Conservation (phyloP, 2,329 filamentous ascomycete genomes). For the Venturia nashicola region DNA sequence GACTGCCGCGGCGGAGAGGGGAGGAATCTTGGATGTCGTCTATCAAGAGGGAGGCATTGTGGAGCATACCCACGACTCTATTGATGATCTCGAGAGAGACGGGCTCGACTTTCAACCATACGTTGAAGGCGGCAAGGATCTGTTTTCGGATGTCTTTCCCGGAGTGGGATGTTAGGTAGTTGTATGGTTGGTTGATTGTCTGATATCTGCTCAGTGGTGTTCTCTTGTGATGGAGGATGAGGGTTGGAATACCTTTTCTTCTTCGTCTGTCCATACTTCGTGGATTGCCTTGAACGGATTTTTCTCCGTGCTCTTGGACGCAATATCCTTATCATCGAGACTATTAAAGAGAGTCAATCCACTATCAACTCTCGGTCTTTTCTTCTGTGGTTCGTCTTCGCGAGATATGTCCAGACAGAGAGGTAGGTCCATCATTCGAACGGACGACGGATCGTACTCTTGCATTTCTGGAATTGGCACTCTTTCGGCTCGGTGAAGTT, state of each 20-base stretch:
- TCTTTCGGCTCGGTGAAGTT: not conserved
- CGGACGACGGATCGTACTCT: not conserved
- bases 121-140: conserved; percentile 70
- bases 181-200: conserved; percentile 64
- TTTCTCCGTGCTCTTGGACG: not conserved
- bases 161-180: conserved; percentile 66
- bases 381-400: not conserved
- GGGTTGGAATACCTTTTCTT: not conserved
- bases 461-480: not conserved
- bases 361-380: not conserved
- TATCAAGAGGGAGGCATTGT: conserved; percentile 64
- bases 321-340: not conserved
- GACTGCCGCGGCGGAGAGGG: conserved; percentile 33
- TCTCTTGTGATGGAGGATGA: not conserved
- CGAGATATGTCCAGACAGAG: not conserved
- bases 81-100: conserved; percentile 62
- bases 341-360: not conserved
- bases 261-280: not conserved
- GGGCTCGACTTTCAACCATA: conserved; percentile 61
- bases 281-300: not conserved
- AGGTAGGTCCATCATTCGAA: not conserved
- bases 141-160: conserved; percentile 76
- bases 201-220: conserved; percentile 14
- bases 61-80: conserved; percentile 69
- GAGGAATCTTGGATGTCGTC: conserved; percentile 40